A percentile compares a stretch with the other conserved stretches of the same genome.
These are phyloP conservation scores for Saccharomycopsis hybrid DNA, from an alignment of 1,139 yeast species.

Conservation along the genomic window DNA sequence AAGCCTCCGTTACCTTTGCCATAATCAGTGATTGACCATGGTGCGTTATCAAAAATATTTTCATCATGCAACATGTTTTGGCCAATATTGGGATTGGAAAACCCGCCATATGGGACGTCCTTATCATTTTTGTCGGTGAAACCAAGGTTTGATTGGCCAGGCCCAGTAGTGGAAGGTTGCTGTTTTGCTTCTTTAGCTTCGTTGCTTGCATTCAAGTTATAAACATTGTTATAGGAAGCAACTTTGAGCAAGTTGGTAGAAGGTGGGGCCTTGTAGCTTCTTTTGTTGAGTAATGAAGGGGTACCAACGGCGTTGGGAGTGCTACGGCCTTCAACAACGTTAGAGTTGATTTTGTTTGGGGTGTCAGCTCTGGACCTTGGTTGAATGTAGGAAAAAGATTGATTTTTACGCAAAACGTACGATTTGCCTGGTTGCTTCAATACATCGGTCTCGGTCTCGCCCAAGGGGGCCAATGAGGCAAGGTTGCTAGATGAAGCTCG, in stretches of 20 bases:
- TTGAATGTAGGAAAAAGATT: slow-evolving; percentile 22
- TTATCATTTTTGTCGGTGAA: slow-evolving; percentile 19
- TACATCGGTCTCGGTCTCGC: slow-evolving; percentile 18
- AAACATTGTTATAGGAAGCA: not conserved
- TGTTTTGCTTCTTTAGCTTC: not conserved
- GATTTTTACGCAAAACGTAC: slow-evolving; percentile 15
- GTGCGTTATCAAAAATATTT: slow-evolving; percentile 61
- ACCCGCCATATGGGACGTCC: slow-evolving; percentile 74
- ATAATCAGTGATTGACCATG: slow-evolving; percentile 67
- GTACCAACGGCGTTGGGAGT: not conserved
- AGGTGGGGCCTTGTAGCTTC: not conserved
- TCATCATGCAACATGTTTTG: slow-evolving; percentile 37
- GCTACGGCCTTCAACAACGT: not conserved
- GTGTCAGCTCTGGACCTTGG: slow-evolving; percentile 21
- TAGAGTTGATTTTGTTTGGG: not conserved
- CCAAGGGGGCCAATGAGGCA: slow-evolving; percentile 16
- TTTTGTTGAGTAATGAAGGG: not conserved
- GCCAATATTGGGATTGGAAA: slow-evolving; percentile 49
- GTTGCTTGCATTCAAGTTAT: not conserved
- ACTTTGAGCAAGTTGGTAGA: not conserved
- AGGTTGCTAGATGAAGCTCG: slow-evolving; percentile 11
- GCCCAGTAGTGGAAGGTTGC: not conserved
- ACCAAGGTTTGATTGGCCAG: not conserved
- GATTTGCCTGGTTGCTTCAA: slow-evolving; percentile 12
- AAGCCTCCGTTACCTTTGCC: slow-evolving; percentile 86